These are phyloP conservation scores for Claviceps capensis DNA, from an alignment of 2,329 filamentous ascomycete genomes.

Conservation along the genomic window DNA sequence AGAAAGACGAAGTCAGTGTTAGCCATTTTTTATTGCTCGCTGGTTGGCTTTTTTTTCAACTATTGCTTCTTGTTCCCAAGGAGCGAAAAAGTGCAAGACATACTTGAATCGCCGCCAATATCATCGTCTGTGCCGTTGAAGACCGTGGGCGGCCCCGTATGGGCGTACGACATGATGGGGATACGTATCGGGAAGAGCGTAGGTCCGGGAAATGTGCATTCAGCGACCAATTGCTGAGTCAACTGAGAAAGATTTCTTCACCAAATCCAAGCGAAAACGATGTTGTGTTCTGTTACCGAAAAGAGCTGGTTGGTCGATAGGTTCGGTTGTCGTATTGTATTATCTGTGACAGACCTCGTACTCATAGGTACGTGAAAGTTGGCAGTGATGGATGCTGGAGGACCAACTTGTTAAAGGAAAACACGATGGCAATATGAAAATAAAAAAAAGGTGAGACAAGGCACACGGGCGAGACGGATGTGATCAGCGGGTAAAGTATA, in stretches of 20 bases:
- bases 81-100: conserved; percentile 17
- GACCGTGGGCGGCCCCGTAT: conserved; percentile 40
- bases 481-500: background rate
- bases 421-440: no score
- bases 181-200: background rate
- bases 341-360: background rate
- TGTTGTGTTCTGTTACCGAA: background rate
- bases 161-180: conserved; percentile 41
- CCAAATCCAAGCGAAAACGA: background rate
- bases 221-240: background rate
- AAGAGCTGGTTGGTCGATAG: background rate
- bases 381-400: background rate
- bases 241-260: background rate
- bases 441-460: background rate
- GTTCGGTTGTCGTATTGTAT: background rate
- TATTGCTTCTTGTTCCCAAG: background rate
- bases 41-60: background rate
- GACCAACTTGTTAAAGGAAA: background rate
- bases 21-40: background rate
- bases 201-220: background rate
- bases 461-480: background rate
- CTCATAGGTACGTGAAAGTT: background rate
- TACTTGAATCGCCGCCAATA: conserved; percentile 68
- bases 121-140: conserved; percentile 52
- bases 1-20: background rate